Base-by-base conservation (phyloP, 2,329 filamentous ascomycete species). In the Fusarium drepaniforme region DNA sequence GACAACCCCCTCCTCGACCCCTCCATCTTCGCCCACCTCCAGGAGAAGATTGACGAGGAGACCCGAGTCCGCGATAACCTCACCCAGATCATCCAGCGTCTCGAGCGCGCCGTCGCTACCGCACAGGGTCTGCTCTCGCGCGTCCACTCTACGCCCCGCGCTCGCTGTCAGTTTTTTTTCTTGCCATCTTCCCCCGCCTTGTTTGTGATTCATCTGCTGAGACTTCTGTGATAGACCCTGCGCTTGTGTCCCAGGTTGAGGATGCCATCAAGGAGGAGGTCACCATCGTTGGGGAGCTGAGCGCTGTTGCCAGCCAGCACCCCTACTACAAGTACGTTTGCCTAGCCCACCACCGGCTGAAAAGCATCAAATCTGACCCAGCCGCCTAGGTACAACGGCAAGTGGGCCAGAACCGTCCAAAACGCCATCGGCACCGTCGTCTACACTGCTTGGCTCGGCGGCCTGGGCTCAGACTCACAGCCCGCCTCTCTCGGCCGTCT, bases 31-130 rank as follows among this genome's bases (percentile, higher is more conserved):
- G 91, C 95, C 80, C 90, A 93, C 78, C 92, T 99, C 72, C 96
- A 98, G 84, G 87, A 90, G 69, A 96, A 96, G 83, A 94, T 98
- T 78, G 97, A 98, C 78, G 93, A 97, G 83, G 97, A 98, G 82
- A 89, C 91, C 11, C 88, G 90, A 65, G 92, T 97, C 65, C 92
- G 94, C 80, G 96, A 98, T 86, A 91, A 94, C 79, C 90, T 99
- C 67, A 91, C 92, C 75, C 92, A 95, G 67, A 93, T 97, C 78
- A 89, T 97, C 53, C 93, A 97, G 81, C 90, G 89, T 49, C 90
- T 98, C 42, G 94, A 97, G 80, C 93, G 95, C 80, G 92, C 95
- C 90, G 93, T 94, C 74, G 91, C 94, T 78, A 92, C 91, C 72
- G 93, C 93, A 25, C 94, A 96, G 80, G 95, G 96, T 53, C 90